Evolutionary conservation across 2,329 filamentous ascomycete genomes (phyloP), one percentile per base, ranked within the genome.

Genomic region (Fusarium nygamai): DNA sequence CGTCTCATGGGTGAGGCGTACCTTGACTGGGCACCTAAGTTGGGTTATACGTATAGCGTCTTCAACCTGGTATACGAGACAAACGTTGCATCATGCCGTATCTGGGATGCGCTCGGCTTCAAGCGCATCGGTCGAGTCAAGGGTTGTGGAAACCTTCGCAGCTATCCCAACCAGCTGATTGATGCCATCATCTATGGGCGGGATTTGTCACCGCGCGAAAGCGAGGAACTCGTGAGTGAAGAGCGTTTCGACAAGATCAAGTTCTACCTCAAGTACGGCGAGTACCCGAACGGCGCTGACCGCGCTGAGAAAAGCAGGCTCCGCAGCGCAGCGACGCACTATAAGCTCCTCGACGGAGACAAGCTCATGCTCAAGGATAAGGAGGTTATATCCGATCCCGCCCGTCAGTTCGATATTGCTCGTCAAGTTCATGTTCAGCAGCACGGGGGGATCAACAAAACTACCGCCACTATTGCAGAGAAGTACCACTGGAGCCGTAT

Each of bases 221-320:
- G 89, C 78, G 94, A 96, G 81, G 94, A 96, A 82, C 92, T 94
- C 81, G 92, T 96, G 78, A 95, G 93, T 83, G 95, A 98, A 86
- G 95, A 98, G 85, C 94, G 96, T 77, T 98, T 98, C 87, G 96
- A 98, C 87, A 98, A 98, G 88, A 98, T 98, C 82, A 93, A 95
- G 80, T 98, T 94, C 87, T 98, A 98, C 84, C 91, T 98, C 80
- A 97, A 97, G 84, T 94, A 95, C 82, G 93, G 92, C 80, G 94
- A 95, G 83, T 98, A 99, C 83, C 96, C 96, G 68, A 92, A 92
- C 78, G 96, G 95, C 72, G 95, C 96, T 80, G 95, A 98, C 86
- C 91, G 96, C 67, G 95, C 95, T 65, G 96, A 98, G 84, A 98
- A 98, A 89, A 96, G 93, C 84, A 93, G 96, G 78, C 90, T 99